A percentile compares a stretch with the other conserved stretches of the same genome.
Conservation (phyloP, 2,329 filamentous ascomycete genomes). For the Ceratocystis eucalypticola region DNA sequence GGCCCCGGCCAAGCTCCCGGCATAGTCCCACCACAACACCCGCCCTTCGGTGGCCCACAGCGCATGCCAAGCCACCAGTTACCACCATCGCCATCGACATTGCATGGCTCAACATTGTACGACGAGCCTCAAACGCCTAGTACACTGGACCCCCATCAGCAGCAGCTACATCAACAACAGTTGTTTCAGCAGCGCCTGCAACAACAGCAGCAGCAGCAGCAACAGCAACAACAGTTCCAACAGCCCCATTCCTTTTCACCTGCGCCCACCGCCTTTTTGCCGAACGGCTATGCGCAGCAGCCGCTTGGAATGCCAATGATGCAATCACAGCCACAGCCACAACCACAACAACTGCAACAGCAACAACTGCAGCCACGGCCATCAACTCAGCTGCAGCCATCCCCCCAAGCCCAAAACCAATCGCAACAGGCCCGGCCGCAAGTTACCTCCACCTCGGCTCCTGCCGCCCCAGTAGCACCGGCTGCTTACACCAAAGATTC, state of each 20-base stretch:
- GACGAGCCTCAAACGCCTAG: conserved; percentile 3
- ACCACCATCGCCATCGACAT: conserved; percentile 1
- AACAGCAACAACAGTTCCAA: not conserved
- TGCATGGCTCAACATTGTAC: not conserved
- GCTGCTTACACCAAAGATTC: not conserved
- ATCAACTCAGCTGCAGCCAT: not conserved
- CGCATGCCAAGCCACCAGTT: not conserved
- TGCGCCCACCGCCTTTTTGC: not conserved
- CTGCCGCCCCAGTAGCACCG: not conserved
- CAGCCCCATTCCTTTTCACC: not conserved
- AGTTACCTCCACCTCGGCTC: not conserved
- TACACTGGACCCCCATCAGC: not conserved
- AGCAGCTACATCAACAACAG: conserved; percentile 1
- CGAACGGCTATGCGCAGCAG: not conserved
- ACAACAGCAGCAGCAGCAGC: not conserved
- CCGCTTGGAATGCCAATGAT: not conserved
- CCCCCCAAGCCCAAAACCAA: not conserved
- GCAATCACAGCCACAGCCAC: not conserved
- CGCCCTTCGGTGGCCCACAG: not conserved
- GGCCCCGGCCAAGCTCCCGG: not conserved
- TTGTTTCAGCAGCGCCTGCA: not conserved
- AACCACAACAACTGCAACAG: conserved; percentile 9
- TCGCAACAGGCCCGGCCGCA: not conserved
- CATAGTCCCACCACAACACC: not conserved
- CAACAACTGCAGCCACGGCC: conserved; percentile 4